Evolutionary conservation across 2,329 filamentous ascomycete species (phyloP).

Genomic region (Berkeleyomyces basicola): DNA sequence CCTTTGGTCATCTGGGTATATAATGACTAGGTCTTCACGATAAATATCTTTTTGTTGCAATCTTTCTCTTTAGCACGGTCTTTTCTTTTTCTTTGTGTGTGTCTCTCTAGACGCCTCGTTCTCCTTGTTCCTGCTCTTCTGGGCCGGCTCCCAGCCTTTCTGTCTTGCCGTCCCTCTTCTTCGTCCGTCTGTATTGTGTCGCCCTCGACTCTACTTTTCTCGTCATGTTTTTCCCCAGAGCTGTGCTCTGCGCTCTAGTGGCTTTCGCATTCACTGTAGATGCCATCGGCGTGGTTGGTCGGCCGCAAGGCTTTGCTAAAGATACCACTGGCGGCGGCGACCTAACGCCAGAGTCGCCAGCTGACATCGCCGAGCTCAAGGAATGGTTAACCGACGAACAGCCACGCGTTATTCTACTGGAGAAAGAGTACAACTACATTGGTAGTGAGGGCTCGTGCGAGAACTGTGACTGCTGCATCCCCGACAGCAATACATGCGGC

Average conservation of each 20-base stretch:
- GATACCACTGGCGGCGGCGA: constrained; percentile 35
- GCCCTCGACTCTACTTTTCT: neutral
- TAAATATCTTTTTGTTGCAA: neutral
- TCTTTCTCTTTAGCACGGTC: constrained; percentile 8
- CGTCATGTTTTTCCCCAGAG: constrained; percentile 4
- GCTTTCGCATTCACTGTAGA: constrained; percentile 16
- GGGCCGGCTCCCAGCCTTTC: neutral
- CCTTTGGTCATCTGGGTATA: neutral
- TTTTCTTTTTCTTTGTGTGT: constrained; percentile 8
- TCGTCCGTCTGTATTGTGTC: neutral
- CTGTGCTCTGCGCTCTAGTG: neutral
- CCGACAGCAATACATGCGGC: neutral
- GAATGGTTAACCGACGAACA: constrained; percentile 19
- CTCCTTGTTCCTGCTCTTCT: neutral
- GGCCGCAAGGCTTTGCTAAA: constrained; percentile 19
- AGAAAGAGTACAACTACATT: constrained; percentile 20
- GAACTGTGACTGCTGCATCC: neutral
- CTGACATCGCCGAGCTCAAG: constrained; percentile 26
- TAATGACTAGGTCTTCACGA: neutral
- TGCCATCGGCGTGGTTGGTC: constrained; percentile 19
- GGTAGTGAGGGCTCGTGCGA: constrained; percentile 15
- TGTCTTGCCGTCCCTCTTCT: neutral
- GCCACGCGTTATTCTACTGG: constrained; percentile 23
- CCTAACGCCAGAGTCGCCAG: constrained; percentile 28
- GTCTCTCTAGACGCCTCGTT: neutral